Evolutionary conservation across 352 stramenopile species (phyloP).

Genomic region (Globisporangium takayamanum): DNA sequence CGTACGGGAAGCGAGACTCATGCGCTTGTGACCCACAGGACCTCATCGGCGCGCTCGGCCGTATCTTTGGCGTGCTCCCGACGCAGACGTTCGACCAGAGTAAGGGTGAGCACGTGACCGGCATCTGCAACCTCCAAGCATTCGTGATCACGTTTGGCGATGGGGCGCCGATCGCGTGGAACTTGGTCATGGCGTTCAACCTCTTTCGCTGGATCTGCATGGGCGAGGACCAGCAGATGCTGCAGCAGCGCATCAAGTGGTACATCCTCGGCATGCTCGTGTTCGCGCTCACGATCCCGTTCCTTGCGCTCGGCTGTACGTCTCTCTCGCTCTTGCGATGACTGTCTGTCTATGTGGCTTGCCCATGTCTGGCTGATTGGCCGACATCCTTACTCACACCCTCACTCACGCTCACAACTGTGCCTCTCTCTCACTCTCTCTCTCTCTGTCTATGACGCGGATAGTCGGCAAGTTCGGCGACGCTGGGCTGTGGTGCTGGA

Average conservation of each 20-base stretch:
- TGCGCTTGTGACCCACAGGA: conserved; percentile 26
- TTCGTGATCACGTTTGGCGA: conserved; percentile 80
- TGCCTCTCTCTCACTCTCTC: background rate
- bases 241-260: conserved; percentile 79
- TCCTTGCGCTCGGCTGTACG: conserved; percentile 37
- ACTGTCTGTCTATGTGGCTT: background rate
- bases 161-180: conserved; percentile 70
- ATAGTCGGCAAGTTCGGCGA: conserved; percentile 60
- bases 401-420: too few species aligned
- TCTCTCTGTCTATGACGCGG: background rate
- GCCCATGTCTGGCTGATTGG: background rate
- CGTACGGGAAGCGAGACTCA: background rate
- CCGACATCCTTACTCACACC: background rate
- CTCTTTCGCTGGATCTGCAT: conserved; percentile 80
- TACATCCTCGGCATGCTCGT: conserved; percentile 58
- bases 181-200: conserved; percentile 81
- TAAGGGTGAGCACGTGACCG: conserved; percentile 39
- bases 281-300: conserved; percentile 53
- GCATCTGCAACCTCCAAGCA: conserved; percentile 66
- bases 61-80: conserved; percentile 60
- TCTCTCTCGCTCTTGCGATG: background rate
- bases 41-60: conserved; percentile 58
- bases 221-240: conserved; percentile 76
- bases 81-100: conserved; percentile 61
- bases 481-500: conserved; percentile 73